phyloP scores from a whole-genome alignment of 140 eudicot genomes.

The Erigeron philadelphicus region DNA sequence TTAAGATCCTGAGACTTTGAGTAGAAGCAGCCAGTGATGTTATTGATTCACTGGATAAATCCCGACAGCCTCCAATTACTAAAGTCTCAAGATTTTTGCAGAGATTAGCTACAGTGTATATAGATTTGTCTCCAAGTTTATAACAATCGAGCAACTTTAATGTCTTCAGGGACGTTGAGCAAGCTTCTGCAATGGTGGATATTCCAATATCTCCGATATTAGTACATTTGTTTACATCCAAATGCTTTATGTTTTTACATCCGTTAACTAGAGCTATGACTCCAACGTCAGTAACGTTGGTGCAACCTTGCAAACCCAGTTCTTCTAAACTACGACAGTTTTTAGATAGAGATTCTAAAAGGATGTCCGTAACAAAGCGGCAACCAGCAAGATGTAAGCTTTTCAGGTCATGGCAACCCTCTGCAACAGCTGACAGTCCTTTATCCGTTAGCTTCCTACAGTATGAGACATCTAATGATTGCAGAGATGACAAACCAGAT shows the following conservation, averaged over 20 bases:
- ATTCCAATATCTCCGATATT: conserved; percentile 72
- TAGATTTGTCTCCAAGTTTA: conserved; percentile 67
- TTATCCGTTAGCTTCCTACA: conserved; percentile 74
- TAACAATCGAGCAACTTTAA: conserved; percentile 75
- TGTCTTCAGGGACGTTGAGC: conserved; percentile 55
- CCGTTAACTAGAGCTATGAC: conserved; percentile 59
- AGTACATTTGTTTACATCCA: conserved; percentile 74
- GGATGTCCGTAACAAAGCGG: conserved; percentile 58
- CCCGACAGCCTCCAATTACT: conserved; percentile 74
- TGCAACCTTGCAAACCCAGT: conserved; percentile 70
- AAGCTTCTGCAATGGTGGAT: conserved; percentile 51
- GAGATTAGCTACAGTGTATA: conserved; percentile 43
- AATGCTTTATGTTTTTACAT: conserved; percentile 53
- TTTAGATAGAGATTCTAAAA: conserved; percentile 54
- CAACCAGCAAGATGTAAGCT: conserved; percentile 71
- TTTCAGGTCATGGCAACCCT: conserved; percentile 67
- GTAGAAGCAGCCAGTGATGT: conserved; percentile 42
- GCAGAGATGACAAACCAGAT: conserved; percentile 53
- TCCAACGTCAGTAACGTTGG: conserved; percentile 70
- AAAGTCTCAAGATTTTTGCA: conserved; percentile 78
- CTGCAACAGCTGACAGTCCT: conserved; percentile 76
- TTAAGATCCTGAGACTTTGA: conserved; percentile 48
- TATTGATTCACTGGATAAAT: conserved; percentile 57
- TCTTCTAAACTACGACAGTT: conserved; percentile 64
- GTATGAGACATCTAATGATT: conserved; percentile 68